Conservation (phyloP, 2,329 filamentous ascomycete genomes). For the Calonectria hawksworthii region DNA sequence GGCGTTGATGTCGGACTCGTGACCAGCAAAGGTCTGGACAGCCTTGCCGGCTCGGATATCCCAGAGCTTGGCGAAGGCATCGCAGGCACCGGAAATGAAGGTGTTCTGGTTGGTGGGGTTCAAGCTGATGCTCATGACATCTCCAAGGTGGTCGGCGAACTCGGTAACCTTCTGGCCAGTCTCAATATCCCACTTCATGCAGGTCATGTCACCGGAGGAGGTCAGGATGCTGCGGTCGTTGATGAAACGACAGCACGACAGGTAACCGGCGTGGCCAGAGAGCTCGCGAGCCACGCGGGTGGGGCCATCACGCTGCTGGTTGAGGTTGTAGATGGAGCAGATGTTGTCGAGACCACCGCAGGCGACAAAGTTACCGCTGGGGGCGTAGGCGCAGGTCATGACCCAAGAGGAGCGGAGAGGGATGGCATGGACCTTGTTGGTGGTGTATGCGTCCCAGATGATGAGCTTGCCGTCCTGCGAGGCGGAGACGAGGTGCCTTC, state of each 20-base stretch:
- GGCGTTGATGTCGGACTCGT: conserved; percentile 99
- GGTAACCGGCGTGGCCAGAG: conserved; percentile 95
- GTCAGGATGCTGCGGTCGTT: conserved; percentile 98
- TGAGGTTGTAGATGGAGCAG: conserved; percentile 99
- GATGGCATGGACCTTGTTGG: conserved; percentile 99
- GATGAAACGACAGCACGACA: conserved; percentile 99
- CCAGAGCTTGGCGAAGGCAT: conserved; percentile 98
- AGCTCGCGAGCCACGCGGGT: conserved; percentile 96
- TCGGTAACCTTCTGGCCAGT: conserved; percentile 97
- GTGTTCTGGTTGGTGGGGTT: conserved; percentile 99
- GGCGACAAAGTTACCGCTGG: conserved; percentile 97
- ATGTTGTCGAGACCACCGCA: conserved; percentile 99
- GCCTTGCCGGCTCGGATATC: conserved; percentile 98
- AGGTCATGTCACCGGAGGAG: conserved; percentile 99
- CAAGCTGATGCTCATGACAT: conserved; percentile 99
- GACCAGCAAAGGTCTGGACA: conserved; percentile 97
- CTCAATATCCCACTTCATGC: conserved; percentile 99
- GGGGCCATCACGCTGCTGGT: conserved; percentile 93
- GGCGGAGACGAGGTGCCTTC: conserved; percentile 95
- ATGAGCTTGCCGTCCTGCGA: conserved; percentile 99
- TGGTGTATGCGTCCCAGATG: conserved; percentile 99
- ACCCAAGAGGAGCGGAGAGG: conserved; percentile 98
- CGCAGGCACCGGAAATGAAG: conserved; percentile 98
- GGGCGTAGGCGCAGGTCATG: conserved; percentile 99
- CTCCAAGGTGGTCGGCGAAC: conserved; percentile 97